Evolutionary conservation across 345 rosid species (phyloP), one percentile per base, ranked within the genome.

Genomic region (Camelina sativa): DNA sequence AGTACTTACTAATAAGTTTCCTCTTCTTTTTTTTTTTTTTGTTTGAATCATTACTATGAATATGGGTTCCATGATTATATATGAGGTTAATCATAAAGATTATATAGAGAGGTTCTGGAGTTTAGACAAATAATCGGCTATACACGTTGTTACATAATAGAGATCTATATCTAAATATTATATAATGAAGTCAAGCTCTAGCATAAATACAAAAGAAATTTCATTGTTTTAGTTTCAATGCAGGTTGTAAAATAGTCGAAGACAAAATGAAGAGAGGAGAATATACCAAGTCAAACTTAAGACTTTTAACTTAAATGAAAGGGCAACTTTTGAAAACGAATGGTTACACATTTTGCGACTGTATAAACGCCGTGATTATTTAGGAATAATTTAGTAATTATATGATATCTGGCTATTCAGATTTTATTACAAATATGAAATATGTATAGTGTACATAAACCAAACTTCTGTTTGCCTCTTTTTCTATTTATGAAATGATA

Each of bases 101-200:
- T 76, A 56, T 63, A 30, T 62, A 11, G 13, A 41, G 65, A 60
- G 2, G 28, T 69, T n/a, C 9, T 52, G 19, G 55, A 55, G 59
- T 25, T 28, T 76, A 47, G 75, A 76, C 80, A 76, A 69, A 46
- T 46, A 76, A 70, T 69, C 75, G 65, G 75, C 80, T 69, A 70
- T 12, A 47, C 80, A 76, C 80, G 75, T 76, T 76, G 71, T 65
- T 65, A 69, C 62, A 65, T 77, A 77, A 71, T 77, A 77, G 76
- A 77, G 72, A 50, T 51, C 52, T 8, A 32, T 46, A 51, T 40
- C 22, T 47, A 51, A 5, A 15, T 74, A 25, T 60, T 48, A 12
- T 75, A 52, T 20, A 44, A 61, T 34, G 56, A 68, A 76, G 75
- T 70, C 75, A 70, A 76, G 62, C 70, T 62, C 13, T 44, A 52